Conservation (phyloP, 2,329 filamentous ascomycete species). For the Botryotinia globosa region DNA sequence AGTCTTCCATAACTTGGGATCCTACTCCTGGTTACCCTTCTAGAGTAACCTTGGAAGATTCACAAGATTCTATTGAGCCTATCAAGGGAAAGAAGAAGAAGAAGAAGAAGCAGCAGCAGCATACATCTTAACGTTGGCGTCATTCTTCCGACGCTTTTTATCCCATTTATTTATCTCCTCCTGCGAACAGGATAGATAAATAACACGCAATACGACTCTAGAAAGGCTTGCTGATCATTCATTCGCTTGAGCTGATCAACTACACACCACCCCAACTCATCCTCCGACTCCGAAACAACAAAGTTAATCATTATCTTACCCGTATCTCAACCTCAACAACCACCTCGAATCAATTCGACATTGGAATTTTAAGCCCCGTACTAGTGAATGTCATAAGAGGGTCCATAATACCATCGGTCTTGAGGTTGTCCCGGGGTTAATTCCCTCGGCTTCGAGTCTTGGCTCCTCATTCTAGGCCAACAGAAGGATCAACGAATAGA, state of each 20-base stretch:
- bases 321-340: conserved; percentile 11
- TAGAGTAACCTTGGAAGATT: neutral
- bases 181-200: conserved; percentile 11
- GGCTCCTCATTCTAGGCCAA: conserved; percentile 20
- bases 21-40: neutral
- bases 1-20: neutral
- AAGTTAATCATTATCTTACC: conserved; percentile 19
- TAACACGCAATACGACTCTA: conserved; percentile 19
- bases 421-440: conserved; percentile 30
- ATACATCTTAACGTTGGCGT: neutral
- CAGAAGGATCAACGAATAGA: conserved; percentile 8
- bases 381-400: neutral
- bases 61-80: neutral
- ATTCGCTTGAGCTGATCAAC: conserved; percentile 22
- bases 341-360: conserved; percentile 8
- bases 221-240: conserved; percentile 19
- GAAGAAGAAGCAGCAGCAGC: neutral
- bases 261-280: conserved; percentile 18
- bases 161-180: conserved; percentile 11
- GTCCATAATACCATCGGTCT: neutral
- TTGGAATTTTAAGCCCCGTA: neutral
- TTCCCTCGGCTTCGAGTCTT: conserved; percentile 31
- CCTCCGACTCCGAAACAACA: conserved; percentile 19
- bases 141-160: neutral
- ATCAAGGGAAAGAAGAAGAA: neutral